Evolutionary conservation across 2,329 filamentous ascomycete genomes (phyloP).

Genomic region (Dactylella cylindrospora): DNA sequence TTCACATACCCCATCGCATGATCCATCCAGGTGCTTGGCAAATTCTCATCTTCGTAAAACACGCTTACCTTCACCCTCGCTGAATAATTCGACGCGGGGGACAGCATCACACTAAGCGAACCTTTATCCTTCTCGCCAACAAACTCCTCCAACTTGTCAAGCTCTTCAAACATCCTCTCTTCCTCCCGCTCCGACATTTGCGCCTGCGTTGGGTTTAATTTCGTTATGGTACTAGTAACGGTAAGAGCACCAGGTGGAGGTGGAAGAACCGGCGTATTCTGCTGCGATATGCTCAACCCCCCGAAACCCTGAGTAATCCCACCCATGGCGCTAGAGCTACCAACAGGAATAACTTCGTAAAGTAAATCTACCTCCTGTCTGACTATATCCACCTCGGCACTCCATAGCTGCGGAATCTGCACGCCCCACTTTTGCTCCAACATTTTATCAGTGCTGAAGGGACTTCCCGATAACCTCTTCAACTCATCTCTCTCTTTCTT

Average conservation of each 20-base stretch:
- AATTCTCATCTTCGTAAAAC: conserved; percentile 6
- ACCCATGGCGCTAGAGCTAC: neutral
- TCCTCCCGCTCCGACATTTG: conserved; percentile 5
- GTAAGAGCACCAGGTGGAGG: neutral
- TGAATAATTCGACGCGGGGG: conserved; percentile 18
- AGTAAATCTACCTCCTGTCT: conserved; percentile 6
- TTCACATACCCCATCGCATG: conserved; percentile 18
- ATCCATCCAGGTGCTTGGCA: conserved; percentile 5
- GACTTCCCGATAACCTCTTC: too few relatives aligned
- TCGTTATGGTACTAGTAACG: neutral
- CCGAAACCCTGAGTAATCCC: neutral
- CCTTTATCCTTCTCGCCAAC: conserved; percentile 13
- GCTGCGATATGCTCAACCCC: conserved; percentile 1
- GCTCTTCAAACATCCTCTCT: conserved; percentile 13
- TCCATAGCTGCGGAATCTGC: conserved; percentile 10
- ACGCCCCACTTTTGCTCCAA: conserved; percentile 8
- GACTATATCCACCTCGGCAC: neutral
- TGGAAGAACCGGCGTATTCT: neutral
- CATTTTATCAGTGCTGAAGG: neutral
- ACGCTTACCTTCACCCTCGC: conserved; percentile 8
- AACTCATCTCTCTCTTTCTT: neutral
- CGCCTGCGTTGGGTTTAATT: neutral
- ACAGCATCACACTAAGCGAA: conserved; percentile 2
- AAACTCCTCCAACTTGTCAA: conserved; percentile 12
- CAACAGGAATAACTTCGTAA: neutral